Conservation (phyloP, 2,329 filamentous ascomycete genomes). For the Trichophyton equinum region DNA sequence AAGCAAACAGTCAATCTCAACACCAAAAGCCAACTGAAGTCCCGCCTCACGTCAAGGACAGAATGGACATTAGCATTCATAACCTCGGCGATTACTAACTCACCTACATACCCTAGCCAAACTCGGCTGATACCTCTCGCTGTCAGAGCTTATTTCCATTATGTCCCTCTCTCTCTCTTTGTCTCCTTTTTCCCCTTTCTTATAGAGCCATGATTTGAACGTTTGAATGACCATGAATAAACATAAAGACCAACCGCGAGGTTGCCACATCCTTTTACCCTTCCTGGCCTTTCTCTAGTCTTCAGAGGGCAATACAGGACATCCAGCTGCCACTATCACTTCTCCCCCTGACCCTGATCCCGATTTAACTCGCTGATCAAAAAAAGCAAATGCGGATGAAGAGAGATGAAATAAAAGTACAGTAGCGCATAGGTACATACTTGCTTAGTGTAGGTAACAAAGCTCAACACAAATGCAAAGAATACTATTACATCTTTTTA, state of each 20-base stretch:
- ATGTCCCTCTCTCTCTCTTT: not conserved
- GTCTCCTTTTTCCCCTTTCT: not conserved
- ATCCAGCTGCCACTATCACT: not conserved
- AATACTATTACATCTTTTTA: not conserved
- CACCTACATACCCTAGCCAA: not conserved
- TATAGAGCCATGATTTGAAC: not conserved
- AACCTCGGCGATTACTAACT: constrained; percentile 39
- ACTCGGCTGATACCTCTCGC: not conserved
- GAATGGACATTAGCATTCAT: constrained; percentile 51
- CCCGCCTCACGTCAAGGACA: constrained; percentile 33
- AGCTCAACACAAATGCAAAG: too few relatives aligned
- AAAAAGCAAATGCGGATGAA: not conserved
- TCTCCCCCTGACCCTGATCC: too few relatives aligned
- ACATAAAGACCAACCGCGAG: not conserved
- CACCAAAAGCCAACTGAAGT: constrained; percentile 14
- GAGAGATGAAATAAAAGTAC: not conserved
- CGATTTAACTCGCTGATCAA: too few relatives aligned
- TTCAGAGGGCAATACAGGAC: not conserved
- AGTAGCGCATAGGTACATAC: not conserved
- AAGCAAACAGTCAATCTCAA: not conserved
- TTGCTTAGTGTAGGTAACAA: too few relatives aligned
- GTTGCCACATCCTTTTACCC: not conserved
- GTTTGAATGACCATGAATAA: constrained; percentile 1
- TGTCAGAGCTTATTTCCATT: not conserved
- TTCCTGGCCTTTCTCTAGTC: not conserved